phyloP scores from a whole-genome alignment of 75 land plant species.

The Cryptomeria japonica region DNA sequence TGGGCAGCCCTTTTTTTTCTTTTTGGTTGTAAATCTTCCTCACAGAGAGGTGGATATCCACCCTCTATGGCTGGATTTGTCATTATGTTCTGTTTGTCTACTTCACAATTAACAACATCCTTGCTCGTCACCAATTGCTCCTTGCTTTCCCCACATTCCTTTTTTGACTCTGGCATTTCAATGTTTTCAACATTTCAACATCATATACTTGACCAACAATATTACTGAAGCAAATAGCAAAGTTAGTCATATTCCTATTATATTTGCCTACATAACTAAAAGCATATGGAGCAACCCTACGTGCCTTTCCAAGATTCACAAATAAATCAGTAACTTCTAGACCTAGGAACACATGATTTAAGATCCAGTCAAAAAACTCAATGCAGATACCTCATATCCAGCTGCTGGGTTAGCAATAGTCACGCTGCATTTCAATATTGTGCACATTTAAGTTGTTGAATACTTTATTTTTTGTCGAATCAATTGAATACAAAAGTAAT shows the following conservation, averaged over 20 bases:
- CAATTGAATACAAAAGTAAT: background rate
- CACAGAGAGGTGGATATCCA: slow-evolving; percentile 11
- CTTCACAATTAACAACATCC: background rate
- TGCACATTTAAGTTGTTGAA: background rate
- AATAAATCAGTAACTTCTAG: background rate
- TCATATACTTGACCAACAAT: background rate
- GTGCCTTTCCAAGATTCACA: background rate
- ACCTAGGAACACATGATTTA: background rate
- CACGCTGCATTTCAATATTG: background rate
- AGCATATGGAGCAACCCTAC: background rate
- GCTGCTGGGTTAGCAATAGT: background rate
- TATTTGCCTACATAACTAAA: background rate
- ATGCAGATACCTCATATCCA: background rate
- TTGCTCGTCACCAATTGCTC: background rate
- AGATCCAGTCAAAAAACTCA: background rate
- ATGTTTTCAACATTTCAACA: slow-evolving; percentile 2
- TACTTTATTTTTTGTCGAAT: background rate
- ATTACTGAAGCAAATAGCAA: background rate
- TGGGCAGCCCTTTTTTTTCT: slow-evolving; percentile 33
- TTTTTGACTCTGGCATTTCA: background rate
- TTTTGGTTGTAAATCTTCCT: slow-evolving; percentile 28
- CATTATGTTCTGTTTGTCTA: background rate
- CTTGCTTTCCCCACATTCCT: background rate
- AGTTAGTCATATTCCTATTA: background rate
- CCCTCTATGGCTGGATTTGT: background rate